Conservation (phyloP, 2,329 filamentous ascomycete species). For the Parascedosporium putredinis region DNA sequence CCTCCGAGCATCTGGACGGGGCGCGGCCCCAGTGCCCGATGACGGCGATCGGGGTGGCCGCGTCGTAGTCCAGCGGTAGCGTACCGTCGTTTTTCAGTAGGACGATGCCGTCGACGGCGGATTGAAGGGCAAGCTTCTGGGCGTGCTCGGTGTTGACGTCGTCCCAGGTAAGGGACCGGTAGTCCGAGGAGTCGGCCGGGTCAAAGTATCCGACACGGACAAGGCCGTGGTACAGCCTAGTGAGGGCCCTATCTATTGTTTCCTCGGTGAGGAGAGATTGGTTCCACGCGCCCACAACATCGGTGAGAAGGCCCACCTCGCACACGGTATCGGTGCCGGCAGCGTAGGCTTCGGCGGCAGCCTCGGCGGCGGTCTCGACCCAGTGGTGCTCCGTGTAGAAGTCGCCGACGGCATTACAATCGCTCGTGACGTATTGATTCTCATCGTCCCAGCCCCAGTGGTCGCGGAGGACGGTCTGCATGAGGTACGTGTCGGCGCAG, state of each 20-base stretch:
- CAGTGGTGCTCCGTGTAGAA: constrained; percentile 36
- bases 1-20: constrained; percentile 16
- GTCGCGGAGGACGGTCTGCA: constrained; percentile 52
- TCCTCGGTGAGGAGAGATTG: constrained; percentile 21
- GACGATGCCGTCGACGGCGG: constrained; percentile 35
- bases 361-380: constrained; percentile 23
- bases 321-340: constrained; percentile 26
- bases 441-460: constrained; percentile 54
- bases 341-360: constrained; percentile 21
- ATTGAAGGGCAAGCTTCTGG: constrained; percentile 43
- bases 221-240: constrained; percentile 42
- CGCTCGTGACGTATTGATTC: constrained; percentile 52
- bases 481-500: constrained; percentile 52
- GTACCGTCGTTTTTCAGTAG: constrained; percentile 44
- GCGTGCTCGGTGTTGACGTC: constrained; percentile 45
- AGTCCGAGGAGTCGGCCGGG: constrained; percentile 18
- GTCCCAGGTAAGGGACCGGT: constrained; percentile 39
- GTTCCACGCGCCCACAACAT: constrained; percentile 20
- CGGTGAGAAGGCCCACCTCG: constrained; percentile 17
- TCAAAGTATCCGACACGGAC: constrained; percentile 50
- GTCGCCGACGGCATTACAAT: constrained; percentile 54
- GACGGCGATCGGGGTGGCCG: constrained; percentile 15
- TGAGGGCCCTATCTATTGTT: constrained; percentile 31
- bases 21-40: constrained; percentile 24
- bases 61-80: constrained; percentile 30